These are phyloP conservation scores for Coriaria nepalensis DNA, from an alignment of 306 rosid genomes.

Conservation along the genomic window DNA sequence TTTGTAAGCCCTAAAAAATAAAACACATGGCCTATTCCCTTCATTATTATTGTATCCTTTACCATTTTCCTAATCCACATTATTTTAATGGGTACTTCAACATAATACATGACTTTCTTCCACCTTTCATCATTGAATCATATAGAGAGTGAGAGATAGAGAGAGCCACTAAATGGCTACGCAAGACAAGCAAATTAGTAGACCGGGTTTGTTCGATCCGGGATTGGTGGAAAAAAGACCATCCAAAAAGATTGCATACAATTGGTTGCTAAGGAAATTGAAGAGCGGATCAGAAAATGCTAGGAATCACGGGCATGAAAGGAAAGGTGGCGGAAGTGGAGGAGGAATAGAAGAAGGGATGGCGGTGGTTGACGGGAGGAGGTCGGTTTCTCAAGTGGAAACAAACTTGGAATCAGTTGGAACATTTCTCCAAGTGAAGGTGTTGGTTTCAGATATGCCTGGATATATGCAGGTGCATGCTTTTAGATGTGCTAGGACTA, in stretches of 20 bases:
- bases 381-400: conserved; percentile 81
- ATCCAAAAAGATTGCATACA: conserved; percentile 21
- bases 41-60: too few species aligned
- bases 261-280: conserved; percentile 39
- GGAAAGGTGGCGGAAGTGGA: conserved; percentile 15
- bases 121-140: too few species aligned
- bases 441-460: conserved; percentile 82
- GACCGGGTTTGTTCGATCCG: conserved; percentile 27
- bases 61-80: too few species aligned
- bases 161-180: conserved; percentile 28
- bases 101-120: too few species aligned
- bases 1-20: too few species aligned
- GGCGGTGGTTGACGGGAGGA: conserved; percentile 36
- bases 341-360: conserved; percentile 8
- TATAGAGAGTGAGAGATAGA: too few species aligned
- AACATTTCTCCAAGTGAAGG: conserved; percentile 63
- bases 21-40: too few species aligned
- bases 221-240: conserved; percentile 17
- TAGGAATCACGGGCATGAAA: conserved; percentile 3
- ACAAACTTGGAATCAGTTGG: conserved; percentile 44
- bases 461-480: conserved; percentile 88
- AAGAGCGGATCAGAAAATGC: conserved; percentile 15
- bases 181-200: conserved; percentile 43
- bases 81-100: too few species aligned
- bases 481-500: conserved; percentile 69